Conservation (phyloP, 352 stramenopile species). For the Halophytophthora batemanensis region DNA sequence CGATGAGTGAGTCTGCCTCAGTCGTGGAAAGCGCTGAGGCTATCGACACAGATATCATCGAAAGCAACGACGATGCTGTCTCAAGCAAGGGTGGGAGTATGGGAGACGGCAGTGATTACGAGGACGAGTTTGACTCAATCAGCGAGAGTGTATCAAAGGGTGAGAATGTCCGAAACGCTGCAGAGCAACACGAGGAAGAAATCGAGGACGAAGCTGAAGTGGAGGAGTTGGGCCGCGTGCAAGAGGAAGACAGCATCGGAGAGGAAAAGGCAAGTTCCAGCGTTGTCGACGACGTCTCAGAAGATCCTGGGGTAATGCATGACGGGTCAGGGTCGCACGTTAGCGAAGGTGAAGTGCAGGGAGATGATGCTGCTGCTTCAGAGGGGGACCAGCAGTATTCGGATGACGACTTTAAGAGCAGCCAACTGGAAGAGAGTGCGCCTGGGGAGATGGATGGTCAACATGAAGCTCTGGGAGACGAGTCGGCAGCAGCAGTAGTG, state of each 20-base stretch:
- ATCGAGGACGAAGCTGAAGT: slow-evolving; percentile 5
- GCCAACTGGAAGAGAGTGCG: slow-evolving; percentile 2
- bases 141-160: slow-evolving; percentile 10
- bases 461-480: not conserved
- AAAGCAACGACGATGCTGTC: slow-evolving; percentile 9
- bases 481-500: slow-evolving; percentile 6
- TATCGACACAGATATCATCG: not conserved
- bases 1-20: slow-evolving; percentile 12
- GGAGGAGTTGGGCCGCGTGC: slow-evolving; percentile 3
- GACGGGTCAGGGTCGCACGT: not conserved
- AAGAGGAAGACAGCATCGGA: not conserved
- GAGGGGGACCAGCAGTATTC: slow-evolving; percentile 16
- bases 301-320: slow-evolving; percentile 4
- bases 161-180: not conserved
- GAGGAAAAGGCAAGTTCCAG: slow-evolving; percentile 2
- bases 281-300: slow-evolving; percentile 6
- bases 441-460: not conserved
- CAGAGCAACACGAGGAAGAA: not conserved
- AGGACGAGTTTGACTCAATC: slow-evolving; percentile 43
- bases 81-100: slow-evolving; percentile 1
- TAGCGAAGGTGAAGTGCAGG: slow-evolving; percentile 2
- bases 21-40: not conserved
- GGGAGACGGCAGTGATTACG: slow-evolving; percentile 20
- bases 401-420: slow-evolving; percentile 21
- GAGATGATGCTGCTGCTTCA: slow-evolving; percentile 7